Percentiles rank a stretch among this genome's conserved stretches.
These are phyloP conservation scores for Cubamyces sp. DNA, from an alignment of 768 basidiomycete species.

Conservation along the genomic window DNA sequence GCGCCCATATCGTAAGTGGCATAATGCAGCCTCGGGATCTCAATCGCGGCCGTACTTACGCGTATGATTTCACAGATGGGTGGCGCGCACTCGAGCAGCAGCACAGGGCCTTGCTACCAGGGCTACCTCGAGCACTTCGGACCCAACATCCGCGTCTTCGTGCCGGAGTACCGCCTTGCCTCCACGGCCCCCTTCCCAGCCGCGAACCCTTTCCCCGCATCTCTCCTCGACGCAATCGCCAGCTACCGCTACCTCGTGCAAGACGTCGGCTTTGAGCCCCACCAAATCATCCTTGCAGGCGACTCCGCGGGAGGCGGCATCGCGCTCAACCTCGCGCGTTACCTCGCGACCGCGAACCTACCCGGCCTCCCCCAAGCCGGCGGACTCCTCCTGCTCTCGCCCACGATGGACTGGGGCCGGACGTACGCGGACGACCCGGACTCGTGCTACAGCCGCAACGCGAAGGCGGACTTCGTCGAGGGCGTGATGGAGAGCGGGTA, in stretches of 20 bases:
- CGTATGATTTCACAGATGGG: not conserved
- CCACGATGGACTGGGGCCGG: constrained; percentile 30
- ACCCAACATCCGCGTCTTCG: constrained; percentile 36
- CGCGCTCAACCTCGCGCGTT: constrained; percentile 43
- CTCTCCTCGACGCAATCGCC: constrained; percentile 54
- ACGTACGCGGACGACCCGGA: constrained; percentile 18
- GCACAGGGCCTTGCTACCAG: not conserved
- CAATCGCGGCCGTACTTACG: not conserved
- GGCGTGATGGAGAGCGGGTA: constrained; percentile 6
- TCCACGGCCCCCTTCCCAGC: constrained; percentile 32
- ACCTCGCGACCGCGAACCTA: constrained; percentile 32
- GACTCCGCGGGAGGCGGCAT: constrained; percentile 62
- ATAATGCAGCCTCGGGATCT: not conserved
- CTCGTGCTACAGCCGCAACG: constrained; percentile 3
- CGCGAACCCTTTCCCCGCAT: constrained; percentile 53
- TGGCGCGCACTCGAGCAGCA: not conserved
- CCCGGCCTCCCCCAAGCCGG: constrained; percentile 28
- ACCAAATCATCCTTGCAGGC: constrained; percentile 50
- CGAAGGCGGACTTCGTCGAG: constrained; percentile 5
- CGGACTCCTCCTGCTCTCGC: constrained; percentile 41
- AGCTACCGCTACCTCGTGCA: constrained; percentile 55
- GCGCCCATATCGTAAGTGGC: not conserved
- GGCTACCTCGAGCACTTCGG: constrained; percentile 22
- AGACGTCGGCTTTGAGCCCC: constrained; percentile 43
- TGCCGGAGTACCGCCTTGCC: constrained; percentile 52